Evolutionary conservation across 768 basidiomycete species (phyloP), one percentile per base, ranked within the genome.

Genomic region (Guyanaporus albipodus): DNA sequence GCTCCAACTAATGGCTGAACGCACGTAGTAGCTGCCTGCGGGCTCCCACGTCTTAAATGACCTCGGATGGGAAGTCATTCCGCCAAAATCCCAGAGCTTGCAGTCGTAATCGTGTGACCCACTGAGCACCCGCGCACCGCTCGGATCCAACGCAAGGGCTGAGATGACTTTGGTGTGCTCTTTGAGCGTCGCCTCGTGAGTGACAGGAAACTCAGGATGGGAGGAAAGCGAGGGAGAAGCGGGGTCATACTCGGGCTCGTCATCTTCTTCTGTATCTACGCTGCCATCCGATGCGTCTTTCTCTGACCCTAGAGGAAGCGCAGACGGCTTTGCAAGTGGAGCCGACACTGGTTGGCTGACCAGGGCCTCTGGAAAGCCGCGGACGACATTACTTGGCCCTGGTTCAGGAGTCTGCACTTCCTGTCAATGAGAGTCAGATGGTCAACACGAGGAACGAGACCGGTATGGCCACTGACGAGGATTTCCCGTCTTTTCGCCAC

Each of bases 61-160:
- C 67, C 91, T 91, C 67, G 85, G 83, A 53, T 82, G 72, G 52
- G 76, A 72, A 61, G 90, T 87, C 96, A 99, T 99, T 14, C 96
- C 96, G 57, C 95, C 95, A 68, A 98, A 98, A 68, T 99, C 96
- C 94, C 95, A 99, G 44, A 99, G 68, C 70, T 98, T 98, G 68
- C 87, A 85, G 67, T 99, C 96, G 62, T 98, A 98, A 66, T 99
- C 96, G 70, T 98, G 87, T 17, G 91, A 91, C 14, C 96, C 96
- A 8, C 91, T 88, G 15, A 90, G 69, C 24, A 99, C 70, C 28
- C 96, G 82, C 11, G 95, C 93, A 48, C 96, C 96, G 18, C 94
- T 90, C 7, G 93, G 90, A 67, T 99, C 96, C 38, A 98, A 72
- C 0, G 92, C 77, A 17, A 99, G 73, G 4, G 96, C 92, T 19